Evolutionary conservation across 768 basidiomycete species (phyloP), one percentile per base, ranked within the genome.

Genomic region (Galerina marginata): DNA sequence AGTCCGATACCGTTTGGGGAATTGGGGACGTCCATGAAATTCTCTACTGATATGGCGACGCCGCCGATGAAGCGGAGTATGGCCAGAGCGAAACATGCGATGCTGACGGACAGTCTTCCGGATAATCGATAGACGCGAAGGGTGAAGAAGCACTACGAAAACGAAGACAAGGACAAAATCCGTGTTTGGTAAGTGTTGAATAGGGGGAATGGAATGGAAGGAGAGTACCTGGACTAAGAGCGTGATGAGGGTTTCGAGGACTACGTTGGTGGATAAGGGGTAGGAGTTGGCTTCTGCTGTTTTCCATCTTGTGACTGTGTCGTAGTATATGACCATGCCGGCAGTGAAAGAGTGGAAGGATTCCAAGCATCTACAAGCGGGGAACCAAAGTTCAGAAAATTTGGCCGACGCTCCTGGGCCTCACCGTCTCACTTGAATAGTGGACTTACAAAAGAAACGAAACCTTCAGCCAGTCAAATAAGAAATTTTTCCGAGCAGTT

Each of bases 361-460:
- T 47, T 66, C 65, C 15, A 66, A 40, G 39, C 44, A 61, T 37
- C 65, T 63, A n/a, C n/a, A n/a, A n/a, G n/a, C n/a, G n/a, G n/a
- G n/a, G n/a, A n/a, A 20, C 5, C 4, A 9, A 3, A 11, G 11
- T 38, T 2, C 25, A 6, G n/a, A n/a, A n/a, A n/a, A n/a, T n/a
- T n/a, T n/a, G n/a, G n/a, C n/a, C n/a, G n/a, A n/a, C n/a, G n/a
- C n/a, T n/a, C n/a, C n/a, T n/a, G n/a, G n/a, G n/a, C n/a, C n/a
- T n/a, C n/a, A n/a, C n/a, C n/a, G n/a, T n/a, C n/a, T n/a, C n/a
- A n/a, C n/a, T n/a, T n/a, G n/a, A n/a, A n/a, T n/a, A n/a, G n/a
- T 9, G 9, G 12, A 42, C 49, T 2, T 10, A 58, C 61, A 62
- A 33, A 38, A 62, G 40, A 10, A 12, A 11, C 4, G 33, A 43